These are phyloP conservation scores for Cicer yamashitae DNA, from an alignment of 306 rosid genomes.

Conservation along the genomic window DNA sequence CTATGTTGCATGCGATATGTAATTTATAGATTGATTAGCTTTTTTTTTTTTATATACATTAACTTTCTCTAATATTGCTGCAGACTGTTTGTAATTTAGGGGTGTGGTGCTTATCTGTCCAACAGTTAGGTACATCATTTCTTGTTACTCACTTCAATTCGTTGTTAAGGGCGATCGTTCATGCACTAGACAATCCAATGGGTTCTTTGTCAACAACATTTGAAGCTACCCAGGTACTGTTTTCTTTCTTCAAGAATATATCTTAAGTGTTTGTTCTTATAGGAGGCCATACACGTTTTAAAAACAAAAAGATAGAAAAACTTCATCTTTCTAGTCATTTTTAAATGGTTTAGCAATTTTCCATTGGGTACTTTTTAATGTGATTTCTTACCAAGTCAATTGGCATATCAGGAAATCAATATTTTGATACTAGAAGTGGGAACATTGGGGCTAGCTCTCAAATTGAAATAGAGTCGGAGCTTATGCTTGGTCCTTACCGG, in stretches of 20 bases:
- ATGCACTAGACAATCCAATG: conserved; percentile 83
- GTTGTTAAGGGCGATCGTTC: conserved; percentile 66
- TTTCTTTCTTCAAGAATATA: neutral
- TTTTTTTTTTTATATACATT: neutral
- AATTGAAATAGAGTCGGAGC: conserved; percentile 13
- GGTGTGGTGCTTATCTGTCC: conserved; percentile 86
- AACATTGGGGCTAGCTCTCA: conserved; percentile 4
- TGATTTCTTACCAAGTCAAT: conserved; percentile 14
- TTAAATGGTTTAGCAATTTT: conserved; percentile 9
- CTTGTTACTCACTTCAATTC: conserved; percentile 57
- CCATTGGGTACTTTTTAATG: conserved; percentile 1
- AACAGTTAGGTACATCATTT: conserved; percentile 59
- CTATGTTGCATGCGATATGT: too few species aligned
- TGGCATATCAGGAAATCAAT: neutral
- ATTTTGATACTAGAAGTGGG: conserved; percentile 2
- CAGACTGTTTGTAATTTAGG: conserved; percentile 89
- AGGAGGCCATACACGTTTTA: neutral
- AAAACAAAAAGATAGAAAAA: neutral
- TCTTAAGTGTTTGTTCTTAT: neutral
- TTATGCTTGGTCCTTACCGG: neutral
- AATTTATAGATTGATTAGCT: too few species aligned
- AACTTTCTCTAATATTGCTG: conserved; percentile 38
- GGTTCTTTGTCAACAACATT: conserved; percentile 89
- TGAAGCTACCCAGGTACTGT: conserved; percentile 82
- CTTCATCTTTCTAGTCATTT: neutral